Base-by-base conservation (phyloP, 768 basidiomycete species). In the Suillus clintonianus region DNA sequence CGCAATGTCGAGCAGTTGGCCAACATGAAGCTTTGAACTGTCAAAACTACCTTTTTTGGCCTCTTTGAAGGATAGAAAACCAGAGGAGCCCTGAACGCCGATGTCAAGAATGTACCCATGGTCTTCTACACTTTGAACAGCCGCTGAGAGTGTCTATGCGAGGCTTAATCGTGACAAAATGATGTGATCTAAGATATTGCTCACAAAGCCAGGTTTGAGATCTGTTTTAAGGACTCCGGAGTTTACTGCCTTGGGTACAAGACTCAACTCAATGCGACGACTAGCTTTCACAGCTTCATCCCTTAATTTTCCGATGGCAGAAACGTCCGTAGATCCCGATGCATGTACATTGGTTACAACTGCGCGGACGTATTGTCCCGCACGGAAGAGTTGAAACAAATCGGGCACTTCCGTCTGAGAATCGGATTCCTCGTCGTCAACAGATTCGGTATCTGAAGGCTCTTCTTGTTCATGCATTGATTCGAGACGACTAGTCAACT, bases 81-180 rank as follows among this genome's bases (percentile, higher is more conserved):
- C 94, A 63, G 92, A 86, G 39, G 92, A 75, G n/a, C 84, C 88
- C 11, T 86, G 74, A 19, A 97, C 71, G 2, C 96, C 97, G 45
- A 98, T 79, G 67, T 96, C 93, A 10, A 99, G 82, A 62, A 90
- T 85, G 78, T 97, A 99, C 1, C 97, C 97, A 74, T 97, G 94
- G 71, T 99, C 97, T 78, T 99, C 97, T n/a, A 92, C 79, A 70
- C 90, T 93, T 77, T 89, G 89, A 57, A 97, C 83, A 42, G 89
- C 86, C 11, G 88, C 92, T 0, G 89, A 85, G 54, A 98, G 71
- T 24, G 87, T 88, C 94, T 96, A 71, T 41, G 39, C 8, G 6
- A 30, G 24, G 39, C 39, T 57, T 17, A 57, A 24, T 59, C 11
- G 34, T 42, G 43, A 41, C 51, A 55, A 41, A 41, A 41, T 43